Conservation (phyloP, 1,284 basidiomycete genomes). For the Trametes polyzona region DNA sequence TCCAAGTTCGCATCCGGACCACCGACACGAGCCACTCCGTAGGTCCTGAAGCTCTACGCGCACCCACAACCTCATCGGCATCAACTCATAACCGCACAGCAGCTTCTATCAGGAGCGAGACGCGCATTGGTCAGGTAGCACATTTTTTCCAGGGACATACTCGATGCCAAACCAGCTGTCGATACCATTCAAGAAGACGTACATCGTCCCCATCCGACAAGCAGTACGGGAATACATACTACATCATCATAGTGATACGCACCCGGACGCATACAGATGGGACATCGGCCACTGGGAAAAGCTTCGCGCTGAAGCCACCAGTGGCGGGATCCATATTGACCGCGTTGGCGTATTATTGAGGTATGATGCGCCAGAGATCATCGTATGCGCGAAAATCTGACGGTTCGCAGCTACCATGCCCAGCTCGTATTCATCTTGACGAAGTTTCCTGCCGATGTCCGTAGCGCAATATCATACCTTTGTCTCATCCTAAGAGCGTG, state of each 20-base stretch:
- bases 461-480: slow-evolving; percentile 28
- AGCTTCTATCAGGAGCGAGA: too few relatives aligned
- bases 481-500: slow-evolving; percentile 1
- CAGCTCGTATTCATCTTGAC: slow-evolving; percentile 81
- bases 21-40: too few relatives aligned
- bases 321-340: slow-evolving; percentile 61
- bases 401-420: slow-evolving; percentile 76
- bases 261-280: slow-evolving; percentile 86
- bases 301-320: slow-evolving; percentile 67
- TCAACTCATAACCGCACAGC: too few relatives aligned
- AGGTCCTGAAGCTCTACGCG: too few relatives aligned
- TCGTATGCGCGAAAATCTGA: neutral
- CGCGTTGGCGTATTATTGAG: slow-evolving; percentile 46
- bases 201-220: slow-evolving; percentile 58
- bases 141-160: too few relatives aligned
- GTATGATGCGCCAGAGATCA: slow-evolving; percentile 2
- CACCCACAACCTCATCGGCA: too few relatives aligned
- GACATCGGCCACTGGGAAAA: slow-evolving; percentile 78
- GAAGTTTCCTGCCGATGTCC: slow-evolving; percentile 71
- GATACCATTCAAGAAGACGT: slow-evolving; percentile 80
- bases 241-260: slow-evolving; percentile 70
- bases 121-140: too few relatives aligned
- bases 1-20: too few relatives aligned
- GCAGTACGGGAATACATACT: slow-evolving; percentile 73
- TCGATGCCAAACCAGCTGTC: slow-evolving; percentile 79